phyloP scores from a whole-genome alignment of 2,329 filamentous ascomycete species.

The Beauveria australis region DNA sequence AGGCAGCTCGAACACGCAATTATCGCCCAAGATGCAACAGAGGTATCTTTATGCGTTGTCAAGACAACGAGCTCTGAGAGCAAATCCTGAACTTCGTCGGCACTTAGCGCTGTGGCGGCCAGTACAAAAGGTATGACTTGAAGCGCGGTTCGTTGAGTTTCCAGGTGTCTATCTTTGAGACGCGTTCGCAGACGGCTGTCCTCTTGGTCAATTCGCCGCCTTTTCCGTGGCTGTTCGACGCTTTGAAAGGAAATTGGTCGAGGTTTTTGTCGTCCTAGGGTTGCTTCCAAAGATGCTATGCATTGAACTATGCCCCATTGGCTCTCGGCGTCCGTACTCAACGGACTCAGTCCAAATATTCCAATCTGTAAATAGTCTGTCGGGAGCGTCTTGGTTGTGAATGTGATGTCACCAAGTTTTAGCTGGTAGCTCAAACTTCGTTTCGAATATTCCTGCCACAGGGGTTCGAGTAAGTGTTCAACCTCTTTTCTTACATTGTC shows the following conservation, averaged over 20 bases:
- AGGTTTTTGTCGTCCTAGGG: constrained; percentile 26
- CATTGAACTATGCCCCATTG: constrained; percentile 53
- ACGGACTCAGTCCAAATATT: constrained; percentile 45
- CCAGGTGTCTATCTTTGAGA: constrained; percentile 35
- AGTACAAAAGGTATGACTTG: constrained; percentile 52
- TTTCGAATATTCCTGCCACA: constrained; percentile 73
- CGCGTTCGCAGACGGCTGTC: constrained; percentile 41
- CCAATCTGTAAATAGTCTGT: constrained; percentile 37
- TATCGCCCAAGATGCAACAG: constrained; percentile 72
- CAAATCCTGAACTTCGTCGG: constrained; percentile 45
- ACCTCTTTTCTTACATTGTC: constrained; percentile 38
- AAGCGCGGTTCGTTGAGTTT: constrained; percentile 42
- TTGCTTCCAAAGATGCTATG: constrained; percentile 48
- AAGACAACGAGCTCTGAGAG: constrained; percentile 50
- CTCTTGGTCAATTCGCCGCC: constrained; percentile 34
- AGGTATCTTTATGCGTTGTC: constrained; percentile 61
- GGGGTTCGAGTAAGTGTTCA: constrained; percentile 57
- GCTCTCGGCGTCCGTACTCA: constrained; percentile 47
- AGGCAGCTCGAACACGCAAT: constrained; percentile 59
- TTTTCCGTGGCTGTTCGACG: constrained; percentile 44
- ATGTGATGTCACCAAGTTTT: constrained; percentile 68
- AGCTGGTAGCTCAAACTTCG: constrained; percentile 64
- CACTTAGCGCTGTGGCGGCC: constrained; percentile 33
- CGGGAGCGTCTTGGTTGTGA: constrained; percentile 38
- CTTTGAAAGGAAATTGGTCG: constrained; percentile 14